Percentiles rank a stretch among this genome's conserved stretches.
Conservation (phyloP, 2,329 filamentous ascomycete genomes). For the Zasmidium cellare region DNA sequence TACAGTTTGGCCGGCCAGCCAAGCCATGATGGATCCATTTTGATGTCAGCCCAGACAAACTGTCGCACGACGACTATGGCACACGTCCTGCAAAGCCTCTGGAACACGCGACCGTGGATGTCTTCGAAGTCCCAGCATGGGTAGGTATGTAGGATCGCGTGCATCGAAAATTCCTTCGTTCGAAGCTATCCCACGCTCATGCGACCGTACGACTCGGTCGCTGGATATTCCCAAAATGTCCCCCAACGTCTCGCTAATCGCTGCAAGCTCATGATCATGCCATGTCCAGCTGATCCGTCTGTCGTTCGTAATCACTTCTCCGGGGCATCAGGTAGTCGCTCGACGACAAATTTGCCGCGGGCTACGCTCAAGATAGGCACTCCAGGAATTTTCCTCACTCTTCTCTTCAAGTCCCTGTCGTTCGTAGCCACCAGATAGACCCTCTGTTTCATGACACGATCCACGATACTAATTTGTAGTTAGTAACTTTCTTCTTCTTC, state of each 20-base stretch:
- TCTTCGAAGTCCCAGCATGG: not conserved
- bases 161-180: not conserved
- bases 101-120: not conserved
- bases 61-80: not conserved
- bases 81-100: not conserved
- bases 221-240: not conserved
- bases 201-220: not conserved
- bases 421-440: slow-evolving; percentile 56
- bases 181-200: not conserved
- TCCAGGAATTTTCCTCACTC: slow-evolving; percentile 79
- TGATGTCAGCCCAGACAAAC: not conserved
- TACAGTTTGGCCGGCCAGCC: not conserved
- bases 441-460: slow-evolving; percentile 47
- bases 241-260: slow-evolving; percentile 13
- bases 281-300: not conserved
- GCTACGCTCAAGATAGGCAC: slow-evolving; percentile 79
- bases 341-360: slow-evolving; percentile 90
- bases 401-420: slow-evolving; percentile 76
- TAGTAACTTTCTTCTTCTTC: no score
- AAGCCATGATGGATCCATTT: no score
- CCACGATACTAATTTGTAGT: no score
- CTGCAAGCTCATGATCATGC: not conserved
- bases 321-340: slow-evolving; percentile 82
- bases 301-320: slow-evolving; percentile 51
- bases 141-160: not conserved